phyloP scores from a whole-genome alignment of 495 filamentous ascomycete genomes.

The Apodospora peruviana region DNA sequence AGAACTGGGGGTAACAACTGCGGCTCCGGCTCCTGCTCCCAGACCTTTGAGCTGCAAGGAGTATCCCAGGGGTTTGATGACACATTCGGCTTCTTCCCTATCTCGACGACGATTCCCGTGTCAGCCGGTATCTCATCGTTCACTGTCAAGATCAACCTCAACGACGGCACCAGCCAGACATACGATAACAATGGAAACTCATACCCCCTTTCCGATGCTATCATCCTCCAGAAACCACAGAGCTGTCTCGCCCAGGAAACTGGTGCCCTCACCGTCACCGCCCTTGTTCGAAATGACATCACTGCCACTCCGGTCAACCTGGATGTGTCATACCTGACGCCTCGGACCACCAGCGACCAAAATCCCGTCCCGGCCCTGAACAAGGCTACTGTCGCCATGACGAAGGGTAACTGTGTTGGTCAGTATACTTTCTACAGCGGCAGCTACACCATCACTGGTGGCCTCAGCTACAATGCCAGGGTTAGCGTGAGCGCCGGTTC shows the following conservation, averaged over 20 bases:
- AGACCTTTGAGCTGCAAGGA: conserved; percentile 39
- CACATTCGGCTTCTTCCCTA: conserved; percentile 48
- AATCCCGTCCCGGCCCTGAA: conserved; percentile 46
- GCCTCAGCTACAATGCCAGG: conserved; percentile 42
- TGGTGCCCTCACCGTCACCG: conserved; percentile 36
- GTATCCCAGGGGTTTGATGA: conserved; percentile 53
- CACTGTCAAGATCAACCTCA: conserved; percentile 34
- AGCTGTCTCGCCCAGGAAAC: conserved; percentile 38
- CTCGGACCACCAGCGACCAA: conserved; percentile 30
- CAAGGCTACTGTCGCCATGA: conserved; percentile 38
- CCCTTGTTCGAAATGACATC: conserved; percentile 46
- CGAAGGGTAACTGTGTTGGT: conserved; percentile 43
- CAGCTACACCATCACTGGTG: conserved; percentile 37
- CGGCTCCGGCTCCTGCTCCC: conserved; percentile 36
- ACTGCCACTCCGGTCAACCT: conserved; percentile 35
- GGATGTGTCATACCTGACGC: conserved; percentile 43
- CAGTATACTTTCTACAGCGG: conserved; percentile 49
- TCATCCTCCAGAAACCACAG: conserved; percentile 40
- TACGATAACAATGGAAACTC: conserved; percentile 45
- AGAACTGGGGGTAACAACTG: conserved; percentile 87
- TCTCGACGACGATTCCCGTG: conserved; percentile 28
- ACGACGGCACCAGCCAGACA: conserved; percentile 31
- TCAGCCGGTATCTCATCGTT: conserved; percentile 43
- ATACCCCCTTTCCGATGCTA: conserved; percentile 38
- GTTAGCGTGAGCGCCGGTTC: conserved; percentile 43